Conservation (phyloP, 1,284 basidiomycete species). For the Cryptococcus wingfieldii region DNA sequence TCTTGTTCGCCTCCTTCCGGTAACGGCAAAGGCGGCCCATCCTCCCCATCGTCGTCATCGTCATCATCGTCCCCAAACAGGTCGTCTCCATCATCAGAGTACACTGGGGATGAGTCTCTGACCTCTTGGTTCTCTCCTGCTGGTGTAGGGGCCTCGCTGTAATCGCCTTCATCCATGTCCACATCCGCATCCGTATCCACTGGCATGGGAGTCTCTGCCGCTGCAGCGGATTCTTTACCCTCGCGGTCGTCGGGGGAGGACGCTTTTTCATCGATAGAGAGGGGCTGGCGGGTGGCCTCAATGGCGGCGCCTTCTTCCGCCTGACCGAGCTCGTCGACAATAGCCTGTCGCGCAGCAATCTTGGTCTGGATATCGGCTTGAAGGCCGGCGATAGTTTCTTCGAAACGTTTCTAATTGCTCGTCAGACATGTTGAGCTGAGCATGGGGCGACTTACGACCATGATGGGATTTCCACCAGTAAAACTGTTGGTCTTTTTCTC, state of each 20-base stretch:
- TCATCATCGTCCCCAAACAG: conserved; percentile 16
- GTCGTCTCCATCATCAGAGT: conserved; percentile 22
- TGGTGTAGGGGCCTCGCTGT: conserved; percentile 27
- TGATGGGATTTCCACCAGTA: conserved; percentile 81
- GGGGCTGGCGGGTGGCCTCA: neutral
- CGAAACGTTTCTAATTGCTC: conserved; percentile 74
- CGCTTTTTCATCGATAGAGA: conserved; percentile 39
- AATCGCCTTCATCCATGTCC: conserved; percentile 46
- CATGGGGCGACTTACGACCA: conserved; percentile 53
- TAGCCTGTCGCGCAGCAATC: conserved; percentile 57
- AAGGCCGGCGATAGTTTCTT: conserved; percentile 83
- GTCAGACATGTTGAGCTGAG: neutral
- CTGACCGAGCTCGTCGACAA: conserved; percentile 40
- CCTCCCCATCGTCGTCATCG: conserved; percentile 20
- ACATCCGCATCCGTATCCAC: conserved; percentile 22
- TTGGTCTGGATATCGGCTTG: conserved; percentile 82
- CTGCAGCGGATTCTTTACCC: conserved; percentile 5
- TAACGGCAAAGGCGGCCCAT: neutral
- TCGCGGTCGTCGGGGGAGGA: conserved; percentile 23
- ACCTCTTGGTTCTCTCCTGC: neutral
- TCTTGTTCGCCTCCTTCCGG: conserved; percentile 13
- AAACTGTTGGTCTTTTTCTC: conserved; percentile 79
- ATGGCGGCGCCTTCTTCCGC: neutral
- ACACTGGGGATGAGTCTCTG: conserved; percentile 6
- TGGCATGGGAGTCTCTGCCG: conserved; percentile 46